phyloP scores from a whole-genome alignment of 495 filamentous ascomycete genomes.

The Aspergillus sclerotioniger region DNA sequence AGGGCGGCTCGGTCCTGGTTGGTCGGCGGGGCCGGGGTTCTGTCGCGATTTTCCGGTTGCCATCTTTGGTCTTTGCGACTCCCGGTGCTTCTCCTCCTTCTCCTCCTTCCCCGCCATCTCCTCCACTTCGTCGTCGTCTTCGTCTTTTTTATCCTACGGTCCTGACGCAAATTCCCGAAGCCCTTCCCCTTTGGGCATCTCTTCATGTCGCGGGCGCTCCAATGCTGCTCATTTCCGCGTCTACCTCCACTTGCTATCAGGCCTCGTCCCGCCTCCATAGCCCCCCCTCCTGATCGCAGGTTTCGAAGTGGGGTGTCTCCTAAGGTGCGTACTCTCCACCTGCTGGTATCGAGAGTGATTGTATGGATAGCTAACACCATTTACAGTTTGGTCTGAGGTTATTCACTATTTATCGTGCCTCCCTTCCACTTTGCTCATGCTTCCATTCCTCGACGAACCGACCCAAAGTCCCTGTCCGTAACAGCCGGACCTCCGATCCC shows the following conservation, averaged over 20 bases:
- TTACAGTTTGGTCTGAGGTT: conserved; percentile 7
- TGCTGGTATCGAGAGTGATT: not conserved
- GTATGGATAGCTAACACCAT: conserved; percentile 3
- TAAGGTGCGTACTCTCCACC: conserved; percentile 13
- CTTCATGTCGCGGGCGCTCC: no score
- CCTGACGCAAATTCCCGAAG: not conserved
- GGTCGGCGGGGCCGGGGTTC: conserved; percentile 8
- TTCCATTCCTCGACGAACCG: not conserved
- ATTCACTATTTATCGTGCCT: not conserved
- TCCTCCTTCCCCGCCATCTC: not conserved
- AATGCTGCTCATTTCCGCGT: not conserved
- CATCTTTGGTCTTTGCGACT: not conserved
- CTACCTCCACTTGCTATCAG: not conserved
- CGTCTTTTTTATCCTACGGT: not conserved
- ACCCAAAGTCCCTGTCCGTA: not conserved
- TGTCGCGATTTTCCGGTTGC: conserved; percentile 11
- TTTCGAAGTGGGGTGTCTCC: conserved; percentile 16
- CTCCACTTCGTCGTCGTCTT: not conserved
- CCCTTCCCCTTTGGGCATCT: no score
- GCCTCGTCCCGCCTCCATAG: conserved; percentile 3
- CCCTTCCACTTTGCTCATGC: not conserved
- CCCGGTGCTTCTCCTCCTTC: not conserved
- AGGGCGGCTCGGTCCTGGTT: not conserved
- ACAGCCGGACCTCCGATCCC: not conserved
- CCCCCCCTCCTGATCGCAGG: conserved; percentile 10